Conservation (phyloP, 2,329 filamentous ascomycete genomes). For the Stemphylium vesicarium region DNA sequence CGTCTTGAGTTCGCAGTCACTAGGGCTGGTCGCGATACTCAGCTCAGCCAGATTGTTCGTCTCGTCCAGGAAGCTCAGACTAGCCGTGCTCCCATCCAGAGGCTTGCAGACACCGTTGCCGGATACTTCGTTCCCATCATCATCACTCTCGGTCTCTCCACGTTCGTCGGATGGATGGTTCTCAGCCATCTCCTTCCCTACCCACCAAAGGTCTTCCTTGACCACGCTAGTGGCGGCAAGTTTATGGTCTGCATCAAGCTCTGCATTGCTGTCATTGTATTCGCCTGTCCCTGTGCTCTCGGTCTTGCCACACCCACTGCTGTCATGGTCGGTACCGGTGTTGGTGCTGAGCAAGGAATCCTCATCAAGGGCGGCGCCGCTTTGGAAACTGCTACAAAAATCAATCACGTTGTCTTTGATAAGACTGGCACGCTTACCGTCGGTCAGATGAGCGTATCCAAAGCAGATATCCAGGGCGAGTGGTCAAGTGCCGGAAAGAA, state of each 20-base stretch:
- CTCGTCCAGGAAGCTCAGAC: slow-evolving; percentile 98
- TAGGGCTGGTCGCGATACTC: slow-evolving; percentile 90
- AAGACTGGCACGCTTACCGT: slow-evolving; percentile 96
- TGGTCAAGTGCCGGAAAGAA: slow-evolving; percentile 76
- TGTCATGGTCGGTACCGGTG: slow-evolving; percentile 98
- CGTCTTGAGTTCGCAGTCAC: slow-evolving; percentile 92
- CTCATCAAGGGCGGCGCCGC: slow-evolving; percentile 96
- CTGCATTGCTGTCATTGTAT: slow-evolving; percentile 97
- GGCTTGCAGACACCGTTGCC: slow-evolving; percentile 86
- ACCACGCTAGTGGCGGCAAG: slow-evolving; percentile 82
- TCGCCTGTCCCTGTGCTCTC: slow-evolving; percentile 96
- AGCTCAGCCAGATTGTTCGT: slow-evolving; percentile 96
- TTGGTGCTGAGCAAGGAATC: slow-evolving; percentile 94
- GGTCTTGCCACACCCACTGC: slow-evolving; percentile 94
- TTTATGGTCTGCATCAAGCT: slow-evolving; percentile 97
- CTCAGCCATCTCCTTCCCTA: slow-evolving; percentile 83
- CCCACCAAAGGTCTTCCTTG: slow-evolving; percentile 87
- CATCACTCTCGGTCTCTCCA: slow-evolving; percentile 79
- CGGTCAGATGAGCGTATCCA: slow-evolving; percentile 92
- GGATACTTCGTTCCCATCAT: slow-evolving; percentile 95
- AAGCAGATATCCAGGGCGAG: slow-evolving; percentile 66
- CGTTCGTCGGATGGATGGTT: slow-evolving; percentile 93
- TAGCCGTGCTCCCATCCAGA: slow-evolving; percentile 90
- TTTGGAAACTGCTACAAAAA: slow-evolving; percentile 85
- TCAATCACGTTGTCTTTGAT: slow-evolving; percentile 89